Evolutionary conservation across 306 rosid species (phyloP), one percentile per base, ranked within the genome.

Genomic region (Pyrus communis): DNA sequence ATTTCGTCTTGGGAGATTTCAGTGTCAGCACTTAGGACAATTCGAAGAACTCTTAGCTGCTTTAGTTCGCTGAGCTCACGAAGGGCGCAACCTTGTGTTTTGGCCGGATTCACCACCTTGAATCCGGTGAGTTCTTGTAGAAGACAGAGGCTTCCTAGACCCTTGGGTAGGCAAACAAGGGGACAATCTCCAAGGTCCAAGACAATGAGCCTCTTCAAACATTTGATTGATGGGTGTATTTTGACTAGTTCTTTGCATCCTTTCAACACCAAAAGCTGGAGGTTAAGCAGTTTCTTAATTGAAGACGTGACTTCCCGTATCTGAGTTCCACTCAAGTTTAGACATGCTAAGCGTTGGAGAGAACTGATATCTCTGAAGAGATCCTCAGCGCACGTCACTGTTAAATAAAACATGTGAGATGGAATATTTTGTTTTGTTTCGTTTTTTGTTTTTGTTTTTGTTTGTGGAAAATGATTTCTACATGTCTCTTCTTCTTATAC

Each of bases 391-490:
- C 38, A 33, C 38, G 38, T 33, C 38, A 33, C 38, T 5, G 38
- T 33, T 5, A 33, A 33, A 31, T 33, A 5, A 33, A 5, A 33
- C 35, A 33, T 33, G 38, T 33, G 35, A 33, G 38, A 33, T 1
- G 38, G 1, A 5, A 33, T 33, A 5, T 5, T 33, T 33, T 33
- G 38, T 33, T 33, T 33, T 33, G 38, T 33, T 33, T 33, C 35
- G 7, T 33, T 33, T 33, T 33, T 33, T 33, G 38, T 33, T 33
- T 33, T 94, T 31, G 35, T 31, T 4, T 31, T 94, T 90, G 69
- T 88, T 91, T 75, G 38, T 33, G 38, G 38, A 33, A 33, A 33
- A 33, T 33, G 38, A 33, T 33, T 33, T 33, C 7, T 33, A 33
- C 7, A 33, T 1, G 38, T 33, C 38, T 33, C 38, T 33, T 33